Evolutionary conservation across 345 rosid genomes (phyloP).

Genomic region (Bretschneidera sinensis): DNA sequence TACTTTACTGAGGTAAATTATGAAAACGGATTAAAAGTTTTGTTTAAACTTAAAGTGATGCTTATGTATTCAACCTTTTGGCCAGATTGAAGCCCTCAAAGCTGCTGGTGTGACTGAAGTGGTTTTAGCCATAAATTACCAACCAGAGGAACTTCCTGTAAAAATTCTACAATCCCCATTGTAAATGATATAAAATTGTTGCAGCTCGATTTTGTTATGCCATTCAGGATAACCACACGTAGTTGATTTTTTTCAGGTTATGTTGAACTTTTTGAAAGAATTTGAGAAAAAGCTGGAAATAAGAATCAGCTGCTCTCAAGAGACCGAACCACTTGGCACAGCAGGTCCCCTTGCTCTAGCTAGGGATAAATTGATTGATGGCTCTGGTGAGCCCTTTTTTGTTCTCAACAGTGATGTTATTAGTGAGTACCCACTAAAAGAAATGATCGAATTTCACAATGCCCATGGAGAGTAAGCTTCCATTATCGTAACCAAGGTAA

Average conservation of each 20-base stretch:
- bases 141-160: conserved; percentile 48
- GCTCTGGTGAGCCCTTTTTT: conserved; percentile 66
- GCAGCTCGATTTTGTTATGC: background rate
- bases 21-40: background rate
- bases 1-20: background rate
- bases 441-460: conserved; percentile 67
- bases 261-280: conserved; percentile 68
- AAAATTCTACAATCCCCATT: background rate
- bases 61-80: background rate
- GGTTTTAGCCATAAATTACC: conserved; percentile 77
- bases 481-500: conserved; percentile 83
- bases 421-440: conserved; percentile 64
- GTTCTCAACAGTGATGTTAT: conserved; percentile 86
- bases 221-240: no score
- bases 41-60: background rate
- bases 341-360: conserved; percentile 85
- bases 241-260: conserved; percentile 39
- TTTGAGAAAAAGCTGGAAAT: conserved; percentile 71
- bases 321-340: conserved; percentile 84
- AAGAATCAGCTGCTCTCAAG: conserved; percentile 73
- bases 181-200: background rate
- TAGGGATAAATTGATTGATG: conserved; percentile 58
- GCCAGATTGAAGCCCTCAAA: conserved; percentile 75
- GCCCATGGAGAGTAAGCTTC: conserved; percentile 77
- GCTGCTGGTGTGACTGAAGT: conserved; percentile 75